Evolutionary conservation across 176 grass and related monocot species (phyloP).

Genomic region (Cenchrus purpureus): DNA sequence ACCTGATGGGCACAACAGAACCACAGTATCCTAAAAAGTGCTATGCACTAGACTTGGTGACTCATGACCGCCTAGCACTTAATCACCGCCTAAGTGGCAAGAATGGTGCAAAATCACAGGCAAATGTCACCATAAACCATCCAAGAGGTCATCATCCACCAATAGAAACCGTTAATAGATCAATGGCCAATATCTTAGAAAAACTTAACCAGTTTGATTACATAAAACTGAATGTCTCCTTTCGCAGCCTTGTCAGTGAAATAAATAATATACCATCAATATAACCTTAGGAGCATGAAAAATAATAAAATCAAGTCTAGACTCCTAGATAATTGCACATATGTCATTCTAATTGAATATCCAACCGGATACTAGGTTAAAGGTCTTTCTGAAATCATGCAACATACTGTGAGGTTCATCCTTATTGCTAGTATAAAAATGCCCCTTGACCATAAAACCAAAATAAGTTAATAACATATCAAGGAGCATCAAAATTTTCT

Average conservation of each 20-base stretch:
- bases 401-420: background rate
- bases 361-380: slow-evolving; percentile 11
- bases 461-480: background rate
- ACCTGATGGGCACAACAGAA: background rate
- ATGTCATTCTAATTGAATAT: slow-evolving; percentile 2
- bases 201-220: background rate
- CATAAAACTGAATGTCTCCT: background rate
- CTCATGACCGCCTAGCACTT: background rate
- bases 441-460: background rate
- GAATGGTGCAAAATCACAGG: background rate
- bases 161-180: slow-evolving; percentile 11
- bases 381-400: slow-evolving; percentile 1
- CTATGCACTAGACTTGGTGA: background rate
- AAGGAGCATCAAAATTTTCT: background rate
- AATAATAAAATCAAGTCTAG: background rate
- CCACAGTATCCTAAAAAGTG: background rate
- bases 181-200: background rate
- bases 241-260: background rate
- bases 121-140: slow-evolving; percentile 24
- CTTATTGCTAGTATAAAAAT: background rate
- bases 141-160: background rate
- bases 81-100: background rate
- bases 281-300: background rate
- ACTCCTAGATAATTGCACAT: background rate
- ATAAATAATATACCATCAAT: background rate